Evolutionary conservation across 306 rosid species (phyloP).

Genomic region (Myrica gale): DNA sequence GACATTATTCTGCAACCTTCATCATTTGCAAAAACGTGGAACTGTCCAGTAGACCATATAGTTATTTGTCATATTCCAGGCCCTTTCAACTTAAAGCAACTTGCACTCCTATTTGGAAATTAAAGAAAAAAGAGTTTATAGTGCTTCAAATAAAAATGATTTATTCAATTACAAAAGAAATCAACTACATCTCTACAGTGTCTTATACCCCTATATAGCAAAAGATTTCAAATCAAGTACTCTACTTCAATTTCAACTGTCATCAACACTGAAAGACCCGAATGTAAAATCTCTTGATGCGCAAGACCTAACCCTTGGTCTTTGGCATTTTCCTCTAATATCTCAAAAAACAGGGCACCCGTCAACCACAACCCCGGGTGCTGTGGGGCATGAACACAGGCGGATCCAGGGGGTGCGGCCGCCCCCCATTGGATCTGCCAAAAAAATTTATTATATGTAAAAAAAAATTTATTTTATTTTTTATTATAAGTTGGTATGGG

Average conservation of each 20-base stretch:
- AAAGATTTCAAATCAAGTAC: background rate
- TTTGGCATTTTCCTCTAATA: background rate
- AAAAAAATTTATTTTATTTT: no score
- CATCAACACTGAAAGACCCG: background rate
- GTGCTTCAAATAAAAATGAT: background rate
- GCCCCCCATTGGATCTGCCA: no score
- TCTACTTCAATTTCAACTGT: background rate
- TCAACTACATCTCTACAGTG: no score
- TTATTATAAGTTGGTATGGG: no score
- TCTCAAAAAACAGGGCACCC: slow-evolving; percentile 56
- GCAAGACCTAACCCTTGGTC: no score
- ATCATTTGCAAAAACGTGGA: background rate
- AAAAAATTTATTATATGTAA: no score
- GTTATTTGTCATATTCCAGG: background rate
- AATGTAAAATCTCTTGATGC: no score
- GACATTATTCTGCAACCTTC: background rate
- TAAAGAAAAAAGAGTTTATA: no score
- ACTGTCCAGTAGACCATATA: background rate
- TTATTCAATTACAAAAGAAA: background rate
- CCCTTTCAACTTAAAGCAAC: no score
- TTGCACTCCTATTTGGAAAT: no score
- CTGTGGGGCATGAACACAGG: slow-evolving; percentile 62
- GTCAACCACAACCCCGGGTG: slow-evolving; percentile 44
- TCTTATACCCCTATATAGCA: background rate
- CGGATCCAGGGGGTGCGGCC: no score